Percentiles rank a stretch among this genome's conserved stretches.
Conservation (phyloP, 164 flowering plant species). For the Magnolia kwangsiensis region DNA sequence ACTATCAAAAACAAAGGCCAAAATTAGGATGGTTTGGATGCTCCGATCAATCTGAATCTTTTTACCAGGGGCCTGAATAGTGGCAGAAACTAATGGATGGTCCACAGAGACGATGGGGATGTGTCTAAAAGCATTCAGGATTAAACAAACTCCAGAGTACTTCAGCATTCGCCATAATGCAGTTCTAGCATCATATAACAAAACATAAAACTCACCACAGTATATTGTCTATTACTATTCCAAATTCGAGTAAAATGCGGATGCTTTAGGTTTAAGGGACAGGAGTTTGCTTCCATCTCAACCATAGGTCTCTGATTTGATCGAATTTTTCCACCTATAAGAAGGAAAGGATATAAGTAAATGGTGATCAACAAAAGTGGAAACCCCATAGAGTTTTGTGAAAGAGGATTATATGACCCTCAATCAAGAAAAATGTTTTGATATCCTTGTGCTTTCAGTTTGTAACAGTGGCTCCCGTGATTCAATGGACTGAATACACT, state of each 20-base stretch:
- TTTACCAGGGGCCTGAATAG: neutral
- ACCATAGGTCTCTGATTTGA: neutral
- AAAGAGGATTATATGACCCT: neutral
- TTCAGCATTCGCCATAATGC: neutral
- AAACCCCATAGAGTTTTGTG: neutral
- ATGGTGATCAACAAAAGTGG: neutral
- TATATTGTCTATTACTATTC: neutral
- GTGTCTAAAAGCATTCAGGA: neutral
- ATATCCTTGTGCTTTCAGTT: neutral
- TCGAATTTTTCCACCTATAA: neutral
- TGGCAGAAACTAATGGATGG: neutral
- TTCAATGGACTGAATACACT: neutral
- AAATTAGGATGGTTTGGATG: neutral
- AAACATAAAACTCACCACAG: slow-evolving; percentile 10
- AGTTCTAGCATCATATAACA: neutral
- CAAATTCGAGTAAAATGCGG: slow-evolving; percentile 6
- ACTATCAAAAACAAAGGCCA: neutral
- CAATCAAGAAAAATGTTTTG: neutral
- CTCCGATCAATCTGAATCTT: neutral
- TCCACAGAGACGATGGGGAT: neutral
- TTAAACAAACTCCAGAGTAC: neutral
- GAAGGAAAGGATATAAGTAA: neutral
- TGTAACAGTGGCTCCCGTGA: neutral
- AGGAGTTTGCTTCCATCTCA: slow-evolving; percentile 9
- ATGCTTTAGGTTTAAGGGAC: neutral